Base-by-base conservation (phyloP, 2,329 filamentous ascomycete genomes). In the Curvularia eragrostidis region DNA sequence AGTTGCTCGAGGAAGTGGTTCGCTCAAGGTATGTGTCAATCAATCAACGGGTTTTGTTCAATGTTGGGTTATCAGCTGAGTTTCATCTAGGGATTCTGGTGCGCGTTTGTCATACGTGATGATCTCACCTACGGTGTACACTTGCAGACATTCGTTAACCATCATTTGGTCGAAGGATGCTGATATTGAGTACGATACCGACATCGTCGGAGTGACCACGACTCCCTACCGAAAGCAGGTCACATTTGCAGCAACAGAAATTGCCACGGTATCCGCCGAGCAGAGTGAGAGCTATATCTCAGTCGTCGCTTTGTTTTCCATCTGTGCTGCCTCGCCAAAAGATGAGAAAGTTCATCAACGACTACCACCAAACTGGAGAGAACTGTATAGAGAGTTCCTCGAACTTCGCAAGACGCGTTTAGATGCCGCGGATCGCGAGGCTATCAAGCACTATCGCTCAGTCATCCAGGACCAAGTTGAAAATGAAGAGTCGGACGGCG, bases 241-340 rank as follows among this genome's bases (percentile, higher is more conserved):
- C 23, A 85, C 81, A 10, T 87, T 95, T 65, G 89, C 88, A 41
- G 97, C 97, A 89, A 82, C 79, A 3, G 83, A 84, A 0, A 77
- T 96, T 42, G 90, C 92, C 10, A 89, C 92, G 0, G 87, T 92
- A 0, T 89, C 92, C 52, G 66, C 82, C 12, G 87, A 88, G 63
- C 93, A 99, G 73, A 96, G 95, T 5, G 93, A 98, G 75, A 89
- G 89, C 1, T 98, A 89, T 66, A 84, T 95, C 41, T 91, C 93
- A 5, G 96, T 93, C 0, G 83, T 87, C 12, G 91, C 90, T 1
- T 79, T 99, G 1, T 97, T 96, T 73, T 84, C 91, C 39, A 82
- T 96, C 0, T 97, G 93, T 63, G 87, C 87, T 1, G 84, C 85
- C n/a, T 91, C 88, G 15, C 78, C 86, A 0, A 95, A 91, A 67